A percentile compares a stretch with the other conserved stretches of the same genome.
Conservation (phyloP, 495 filamentous ascomycete genomes). For the Xylaria nigripes region DNA sequence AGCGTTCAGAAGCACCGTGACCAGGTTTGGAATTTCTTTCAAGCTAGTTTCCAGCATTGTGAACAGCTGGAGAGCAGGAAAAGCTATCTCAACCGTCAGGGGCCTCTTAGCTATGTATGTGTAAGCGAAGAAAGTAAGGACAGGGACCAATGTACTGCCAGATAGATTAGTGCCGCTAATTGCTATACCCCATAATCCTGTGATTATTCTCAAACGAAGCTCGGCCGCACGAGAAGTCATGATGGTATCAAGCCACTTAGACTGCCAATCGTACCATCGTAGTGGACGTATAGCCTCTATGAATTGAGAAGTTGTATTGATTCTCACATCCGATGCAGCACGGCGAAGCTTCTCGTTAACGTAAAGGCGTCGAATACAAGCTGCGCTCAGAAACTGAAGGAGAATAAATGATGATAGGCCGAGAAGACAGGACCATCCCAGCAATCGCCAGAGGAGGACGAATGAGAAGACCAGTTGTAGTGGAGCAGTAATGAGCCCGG, state of each 20-base stretch:
- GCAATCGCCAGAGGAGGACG: conserved; percentile 60
- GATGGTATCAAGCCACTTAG: conserved; percentile 64
- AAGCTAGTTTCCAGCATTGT: conserved; percentile 60
- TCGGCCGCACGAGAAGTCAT: conserved; percentile 63
- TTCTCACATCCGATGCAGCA: conserved; percentile 58
- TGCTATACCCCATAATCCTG: conserved; percentile 49
- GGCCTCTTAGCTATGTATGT: conserved; percentile 56
- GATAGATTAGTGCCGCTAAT: conserved; percentile 56
- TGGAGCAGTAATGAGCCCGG: conserved; percentile 57
- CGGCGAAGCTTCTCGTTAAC: conserved; percentile 57
- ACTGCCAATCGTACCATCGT: conserved; percentile 83
- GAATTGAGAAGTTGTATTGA: conserved; percentile 70
- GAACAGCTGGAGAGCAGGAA: conserved; percentile 74
- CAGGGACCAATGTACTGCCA: conserved; percentile 63
- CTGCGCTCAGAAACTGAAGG: conserved; percentile 55
- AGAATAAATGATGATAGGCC: conserved; percentile 57
- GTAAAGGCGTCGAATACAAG: conserved; percentile 53
- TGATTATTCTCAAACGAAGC: conserved; percentile 55
- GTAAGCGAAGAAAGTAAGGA: conserved; percentile 70
- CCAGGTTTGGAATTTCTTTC: conserved; percentile 59
- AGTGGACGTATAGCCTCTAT: conserved; percentile 79
- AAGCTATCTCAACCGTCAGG: conserved; percentile 67
- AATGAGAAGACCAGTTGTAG: conserved; percentile 60
- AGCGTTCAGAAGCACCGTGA: conserved; percentile 65
- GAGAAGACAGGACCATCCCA: conserved; percentile 71